Evolutionary conservation across 2,329 filamentous ascomycete genomes (phyloP), one percentile per base, ranked within the genome.

Genomic region (Pseudogymnoascus sp.): DNA sequence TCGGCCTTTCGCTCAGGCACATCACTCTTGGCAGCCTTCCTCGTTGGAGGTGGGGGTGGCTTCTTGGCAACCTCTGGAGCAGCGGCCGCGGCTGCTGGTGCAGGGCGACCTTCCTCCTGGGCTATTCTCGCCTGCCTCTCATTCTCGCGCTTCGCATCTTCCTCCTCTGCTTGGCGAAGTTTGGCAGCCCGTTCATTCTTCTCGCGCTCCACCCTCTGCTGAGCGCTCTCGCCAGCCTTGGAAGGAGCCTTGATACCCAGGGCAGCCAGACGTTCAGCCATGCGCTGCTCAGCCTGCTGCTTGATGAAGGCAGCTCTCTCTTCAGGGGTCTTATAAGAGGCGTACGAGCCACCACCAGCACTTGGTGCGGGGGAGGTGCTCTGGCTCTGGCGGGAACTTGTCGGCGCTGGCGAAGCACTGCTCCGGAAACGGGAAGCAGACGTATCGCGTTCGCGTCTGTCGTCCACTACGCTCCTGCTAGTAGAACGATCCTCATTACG

Each of bases 221-320:
- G 84, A 35, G 92, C 78, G 31, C 86, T 90, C 77, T 99, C 94
- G 2, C 88, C 87, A 39, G 87, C 78, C 72, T 95, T 95, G 16
- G 81, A 80, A 5, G 90, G 88, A 31, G 91, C 86, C 74, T 91
- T 96, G 72, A 99, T 89, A 37, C 94, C 94, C 65, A 97, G 83
- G 55, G 93, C 93, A 64, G 94, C 94, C 70, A 99, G 84, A 64
- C 94, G 88, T 75, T 97, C 94, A 37, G 94, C 93, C 89, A 99
- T 97, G 64, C 93, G 90, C 72, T 93, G 91, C 74, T 97, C 92
- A 7, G 94, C 95, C 74, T 97, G 93, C 74, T 97, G 92, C 74
- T 95, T 96, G 72, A 97, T 97, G 71, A 95, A 96, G 4, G 93
- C 92, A 37, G 95, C 92, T 62, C 94, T 86, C 71, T 99, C 93